These are phyloP conservation scores for Orobanche coerulescens DNA, from an alignment of 257 asterid genomes.

Conservation along the genomic window DNA sequence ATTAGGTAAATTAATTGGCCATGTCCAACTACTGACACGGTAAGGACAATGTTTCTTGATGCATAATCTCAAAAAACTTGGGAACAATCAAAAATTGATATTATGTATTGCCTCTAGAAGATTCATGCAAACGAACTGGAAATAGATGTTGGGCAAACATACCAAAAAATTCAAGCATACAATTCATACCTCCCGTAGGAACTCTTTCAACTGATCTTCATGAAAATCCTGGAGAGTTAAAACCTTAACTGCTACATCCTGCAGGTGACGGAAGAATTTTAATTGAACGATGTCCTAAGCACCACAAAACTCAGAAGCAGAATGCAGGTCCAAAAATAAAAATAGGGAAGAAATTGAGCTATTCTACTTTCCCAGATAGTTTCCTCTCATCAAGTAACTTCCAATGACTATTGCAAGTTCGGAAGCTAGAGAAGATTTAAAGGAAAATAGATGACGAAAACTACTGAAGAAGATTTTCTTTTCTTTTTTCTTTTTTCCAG, in stretches of 20 bases:
- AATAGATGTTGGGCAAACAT: neutral
- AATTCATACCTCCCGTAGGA: conserved; percentile 74
- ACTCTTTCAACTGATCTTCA: conserved; percentile 90
- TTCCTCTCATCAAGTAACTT: neutral
- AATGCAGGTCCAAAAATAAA: neutral
- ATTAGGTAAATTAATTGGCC: neutral
- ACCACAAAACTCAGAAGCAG: conserved; percentile 2
- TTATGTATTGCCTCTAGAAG: neutral
- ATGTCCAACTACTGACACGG: neutral
- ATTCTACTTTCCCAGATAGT: neutral
- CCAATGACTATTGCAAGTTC: neutral
- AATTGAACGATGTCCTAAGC: neutral
- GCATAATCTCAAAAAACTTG: neutral
- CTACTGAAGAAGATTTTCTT: too few relatives aligned
- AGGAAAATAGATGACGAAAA: neutral
- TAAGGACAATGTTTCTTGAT: neutral
- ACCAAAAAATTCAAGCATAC: neutral
- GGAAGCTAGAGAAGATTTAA: neutral
- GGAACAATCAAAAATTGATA: neutral
- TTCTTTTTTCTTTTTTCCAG: too few relatives aligned
- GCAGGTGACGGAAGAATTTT: conserved; percentile 21
- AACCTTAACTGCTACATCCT: conserved; percentile 98
- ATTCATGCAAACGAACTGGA: neutral
- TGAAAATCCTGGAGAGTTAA: conserved; percentile 74
- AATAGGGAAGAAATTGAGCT: neutral